These are phyloP conservation scores for Suaeda aralocaspica DNA, from an alignment of 148 eudicot genomes.

Conservation along the genomic window DNA sequence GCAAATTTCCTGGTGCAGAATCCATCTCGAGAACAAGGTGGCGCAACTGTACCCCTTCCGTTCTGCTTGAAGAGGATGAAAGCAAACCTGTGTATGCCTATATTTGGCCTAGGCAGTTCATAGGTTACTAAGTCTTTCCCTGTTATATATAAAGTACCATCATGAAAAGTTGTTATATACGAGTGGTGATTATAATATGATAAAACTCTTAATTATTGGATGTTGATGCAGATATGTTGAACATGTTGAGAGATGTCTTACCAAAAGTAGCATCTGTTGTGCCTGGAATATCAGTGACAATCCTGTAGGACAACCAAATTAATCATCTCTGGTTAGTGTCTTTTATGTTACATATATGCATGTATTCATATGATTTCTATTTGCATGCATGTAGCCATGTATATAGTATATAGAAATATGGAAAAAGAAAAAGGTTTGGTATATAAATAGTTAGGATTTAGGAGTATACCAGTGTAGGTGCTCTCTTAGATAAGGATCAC, in stretches of 20 bases:
- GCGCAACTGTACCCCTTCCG: slow-evolving; percentile 34
- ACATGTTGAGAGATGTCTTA: slow-evolving; percentile 21
- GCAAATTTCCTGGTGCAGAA: slow-evolving; percentile 62
- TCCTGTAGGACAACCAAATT: slow-evolving; percentile 40
- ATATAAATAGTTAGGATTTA: background rate
- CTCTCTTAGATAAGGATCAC: slow-evolving; percentile 92
- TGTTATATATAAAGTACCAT: slow-evolving; percentile 13
- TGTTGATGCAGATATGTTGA: background rate
- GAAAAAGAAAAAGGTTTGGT: background rate
- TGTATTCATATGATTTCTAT: background rate
- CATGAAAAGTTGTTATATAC: background rate
- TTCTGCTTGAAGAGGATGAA: slow-evolving; percentile 75
- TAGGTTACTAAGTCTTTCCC: slow-evolving; percentile 77
- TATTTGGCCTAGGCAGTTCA: slow-evolving; percentile 82
- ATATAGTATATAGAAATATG: background rate
- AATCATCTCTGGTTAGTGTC: background rate
- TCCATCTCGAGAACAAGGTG: slow-evolving; percentile 51
- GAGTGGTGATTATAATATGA: no score
- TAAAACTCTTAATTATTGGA: background rate
- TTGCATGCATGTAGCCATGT: no score
- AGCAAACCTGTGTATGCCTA: slow-evolving; percentile 92
- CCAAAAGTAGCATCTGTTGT: slow-evolving; percentile 84
- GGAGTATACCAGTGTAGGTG: slow-evolving; percentile 98
- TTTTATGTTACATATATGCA: background rate
- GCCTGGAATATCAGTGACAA: slow-evolving; percentile 84